Base-by-base conservation (phyloP, 139 green algal species). In the Chlamydomonas sp. region DNA sequence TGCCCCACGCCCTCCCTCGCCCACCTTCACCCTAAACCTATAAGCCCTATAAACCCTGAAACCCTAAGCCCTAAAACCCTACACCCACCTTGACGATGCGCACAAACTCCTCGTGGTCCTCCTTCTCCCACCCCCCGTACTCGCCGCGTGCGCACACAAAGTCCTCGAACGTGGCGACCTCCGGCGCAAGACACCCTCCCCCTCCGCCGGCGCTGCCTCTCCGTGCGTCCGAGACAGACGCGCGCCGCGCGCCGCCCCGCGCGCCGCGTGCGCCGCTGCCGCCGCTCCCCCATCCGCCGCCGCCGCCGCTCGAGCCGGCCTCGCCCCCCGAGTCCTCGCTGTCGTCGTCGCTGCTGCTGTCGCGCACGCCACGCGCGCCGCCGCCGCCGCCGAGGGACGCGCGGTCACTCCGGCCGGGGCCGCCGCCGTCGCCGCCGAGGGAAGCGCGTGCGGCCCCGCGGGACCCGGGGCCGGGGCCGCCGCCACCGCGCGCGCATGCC, bases 91-190 rank as follows among this genome's bases (percentile, higher is more conserved):
- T 37, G 6, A 66, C 59, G 6, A 66, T 33, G 5, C 59, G 31
- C 29, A 66, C 59, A 66, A 66, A 66, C 59, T 66, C 59, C 33
- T 66, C 59, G 33, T 66, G 59, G 59, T 66, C 59, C 59, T 66
- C 59, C 33, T 66, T 66, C 31, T 37, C 16, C 59, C 59, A 66
- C 6, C 59, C 59, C 13, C 59, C 59, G 20, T 5, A 48, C 8
- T 66, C 59, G n/a, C 59, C 59, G 5, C 29, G 59, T 5, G 6
- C 8, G 31, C 10, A 8, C 59, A 66, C 59, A 39, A 66, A 66
- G 4, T 38, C 59, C 59, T 66, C 59, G 20, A 66, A 66, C 33
- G 20, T 33, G 8, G 26, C 59, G 5, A 66, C 59, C 59, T 66
- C 59, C 8, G 59, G 59, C 5, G 59, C 59, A 5, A 66, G 59